phyloP scores from a whole-genome alignment of 495 filamentous ascomycete genomes.

The Hyphodiscus hymeniophilus region DNA sequence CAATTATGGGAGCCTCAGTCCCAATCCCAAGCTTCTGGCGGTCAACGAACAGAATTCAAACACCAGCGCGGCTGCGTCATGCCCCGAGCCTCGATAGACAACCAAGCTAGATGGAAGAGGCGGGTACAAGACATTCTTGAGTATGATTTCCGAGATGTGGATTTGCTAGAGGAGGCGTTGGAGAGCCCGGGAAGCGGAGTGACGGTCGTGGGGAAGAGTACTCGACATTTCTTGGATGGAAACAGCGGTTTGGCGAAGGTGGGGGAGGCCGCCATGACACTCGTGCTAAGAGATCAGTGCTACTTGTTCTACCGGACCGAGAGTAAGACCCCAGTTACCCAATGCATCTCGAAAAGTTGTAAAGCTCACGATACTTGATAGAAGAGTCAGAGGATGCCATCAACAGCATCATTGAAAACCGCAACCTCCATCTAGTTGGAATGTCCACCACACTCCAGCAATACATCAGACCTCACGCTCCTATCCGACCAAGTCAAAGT shows the following conservation, averaged over 20 bases:
- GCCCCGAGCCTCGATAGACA: no score
- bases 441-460: background rate
- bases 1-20: no score
- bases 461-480: slow-evolving; percentile 3
- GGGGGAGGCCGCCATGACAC: slow-evolving; percentile 9
- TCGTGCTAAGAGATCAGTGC: slow-evolving; percentile 8
- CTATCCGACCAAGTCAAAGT: background rate
- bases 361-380: background rate
- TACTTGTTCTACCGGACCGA: slow-evolving; percentile 8
- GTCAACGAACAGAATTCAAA: no score
- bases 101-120: no score
- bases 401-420: background rate
- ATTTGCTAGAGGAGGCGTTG: slow-evolving; percentile 17
- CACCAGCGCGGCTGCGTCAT: no score
- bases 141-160: slow-evolving; percentile 10
- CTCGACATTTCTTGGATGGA: slow-evolving; percentile 3
- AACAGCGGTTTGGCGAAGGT: slow-evolving; percentile 9
- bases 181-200: slow-evolving; percentile 10
- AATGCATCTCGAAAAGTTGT: background rate
- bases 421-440: slow-evolving; percentile 1
- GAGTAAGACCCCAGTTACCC: background rate
- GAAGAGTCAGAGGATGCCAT: background rate
- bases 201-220: slow-evolving; percentile 5
- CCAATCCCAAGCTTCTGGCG: no score
- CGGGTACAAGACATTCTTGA: slow-evolving; percentile 5